Percentiles rank a stretch among this genome's conserved stretches.
Conservation (phyloP, 768 basidiomycete species). For the Lentinula sp. region DNA sequence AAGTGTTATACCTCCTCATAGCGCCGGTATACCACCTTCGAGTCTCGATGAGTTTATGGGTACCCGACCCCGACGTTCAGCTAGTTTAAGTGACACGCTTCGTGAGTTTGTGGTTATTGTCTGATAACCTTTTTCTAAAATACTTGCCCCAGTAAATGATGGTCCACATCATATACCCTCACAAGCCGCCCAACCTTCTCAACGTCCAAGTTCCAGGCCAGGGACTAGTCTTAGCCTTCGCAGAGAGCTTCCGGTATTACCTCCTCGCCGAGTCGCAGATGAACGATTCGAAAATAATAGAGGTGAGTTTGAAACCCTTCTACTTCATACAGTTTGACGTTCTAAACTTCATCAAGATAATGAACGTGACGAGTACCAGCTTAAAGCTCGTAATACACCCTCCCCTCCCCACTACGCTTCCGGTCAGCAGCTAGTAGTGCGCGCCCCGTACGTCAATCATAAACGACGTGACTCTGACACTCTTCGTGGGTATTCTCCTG, state of each 20-base stretch:
- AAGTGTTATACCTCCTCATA: neutral
- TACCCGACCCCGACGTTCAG: slow-evolving; percentile 67
- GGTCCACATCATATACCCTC: slow-evolving; percentile 11
- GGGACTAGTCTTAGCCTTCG: slow-evolving; percentile 38
- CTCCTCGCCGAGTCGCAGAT: slow-evolving; percentile 30
- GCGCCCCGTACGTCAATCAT: slow-evolving; percentile 42
- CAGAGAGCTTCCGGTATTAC: slow-evolving; percentile 10
- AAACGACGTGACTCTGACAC: slow-evolving; percentile 75
- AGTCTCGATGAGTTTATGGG: slow-evolving; percentile 32
- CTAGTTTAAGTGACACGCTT: slow-evolving; percentile 67
- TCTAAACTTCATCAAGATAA: slow-evolving; percentile 6
- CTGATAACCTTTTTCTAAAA: slow-evolving; percentile 17
- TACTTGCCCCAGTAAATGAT: slow-evolving; percentile 17
- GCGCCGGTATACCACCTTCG: slow-evolving; percentile 5
- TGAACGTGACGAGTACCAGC: slow-evolving; percentile 16
- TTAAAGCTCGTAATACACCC: slow-evolving; percentile 30
- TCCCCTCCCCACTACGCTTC: slow-evolving; percentile 29
- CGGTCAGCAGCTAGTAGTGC: slow-evolving; percentile 33
- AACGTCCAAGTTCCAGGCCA: slow-evolving; percentile 26
- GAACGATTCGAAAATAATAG: slow-evolving; percentile 16
- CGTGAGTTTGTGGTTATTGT: neutral
- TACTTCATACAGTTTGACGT: neutral
- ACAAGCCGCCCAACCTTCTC: slow-evolving; percentile 13
- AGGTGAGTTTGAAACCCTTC: neutral
- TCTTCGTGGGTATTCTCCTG: slow-evolving; percentile 40